These are phyloP conservation scores for Fermentozyma sake DNA, from an alignment of 1,139 yeast genomes.

Conservation along the genomic window DNA sequence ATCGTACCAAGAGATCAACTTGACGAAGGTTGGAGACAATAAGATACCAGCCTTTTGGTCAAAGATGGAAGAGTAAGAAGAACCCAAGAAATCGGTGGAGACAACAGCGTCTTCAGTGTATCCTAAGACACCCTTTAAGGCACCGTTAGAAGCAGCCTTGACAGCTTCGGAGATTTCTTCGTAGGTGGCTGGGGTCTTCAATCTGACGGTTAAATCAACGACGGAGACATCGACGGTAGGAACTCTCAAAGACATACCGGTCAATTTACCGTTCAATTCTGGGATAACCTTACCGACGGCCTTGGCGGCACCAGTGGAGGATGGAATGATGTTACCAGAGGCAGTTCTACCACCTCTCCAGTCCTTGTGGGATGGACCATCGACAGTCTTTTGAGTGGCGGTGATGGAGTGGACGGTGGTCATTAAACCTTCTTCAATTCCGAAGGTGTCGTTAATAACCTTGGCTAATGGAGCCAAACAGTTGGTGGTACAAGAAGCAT, in stretches of 20 bases:
- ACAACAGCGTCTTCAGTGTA: constrained; percentile 88
- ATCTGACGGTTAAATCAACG: constrained; percentile 66
- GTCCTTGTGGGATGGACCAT: constrained; percentile 90
- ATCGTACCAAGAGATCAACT: constrained; percentile 87
- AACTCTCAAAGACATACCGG: constrained; percentile 86
- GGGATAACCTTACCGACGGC: constrained; percentile 91
- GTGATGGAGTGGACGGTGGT: constrained; percentile 89
- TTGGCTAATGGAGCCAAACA: constrained; percentile 88
- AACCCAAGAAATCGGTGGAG: constrained; percentile 79
- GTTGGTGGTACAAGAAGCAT: constrained; percentile 90
- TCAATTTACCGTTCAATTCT: constrained; percentile 80
- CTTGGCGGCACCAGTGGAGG: constrained; percentile 91
- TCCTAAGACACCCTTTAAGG: constrained; percentile 70
- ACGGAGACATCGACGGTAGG: constrained; percentile 86
- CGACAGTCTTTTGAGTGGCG: constrained; percentile 88
- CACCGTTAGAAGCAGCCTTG: constrained; percentile 67
- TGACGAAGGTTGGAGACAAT: constrained; percentile 77
- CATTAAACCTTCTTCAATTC: constrained; percentile 84
- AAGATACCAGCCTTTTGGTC: constrained; percentile 84
- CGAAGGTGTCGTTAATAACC: constrained; percentile 74
- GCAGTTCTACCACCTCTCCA: constrained; percentile 96
- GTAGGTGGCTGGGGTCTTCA: constrained; percentile 65
- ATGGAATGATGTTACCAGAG: constrained; percentile 84
- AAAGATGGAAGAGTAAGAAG: constrained; percentile 74
- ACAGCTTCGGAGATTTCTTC: constrained; percentile 71